These are phyloP conservation scores for Aspergillus brasiliensis DNA, from an alignment of 2,329 filamentous ascomycete genomes.

Conservation along the genomic window DNA sequence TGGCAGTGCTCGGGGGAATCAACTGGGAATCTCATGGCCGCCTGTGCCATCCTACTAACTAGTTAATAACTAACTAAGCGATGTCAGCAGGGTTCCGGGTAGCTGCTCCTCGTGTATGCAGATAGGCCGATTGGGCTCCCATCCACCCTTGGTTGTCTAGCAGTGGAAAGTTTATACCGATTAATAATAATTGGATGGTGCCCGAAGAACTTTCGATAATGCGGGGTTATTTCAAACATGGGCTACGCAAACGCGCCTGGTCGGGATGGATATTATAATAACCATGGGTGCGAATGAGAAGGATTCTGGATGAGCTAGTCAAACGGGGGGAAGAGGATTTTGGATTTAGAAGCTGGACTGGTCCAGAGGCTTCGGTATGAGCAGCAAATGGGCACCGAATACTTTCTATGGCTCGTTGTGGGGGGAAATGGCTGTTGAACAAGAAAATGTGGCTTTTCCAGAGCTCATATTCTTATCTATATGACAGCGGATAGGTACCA, in stretches of 20 bases:
- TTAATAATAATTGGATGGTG: background rate
- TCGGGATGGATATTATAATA: background rate
- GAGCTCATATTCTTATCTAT: background rate
- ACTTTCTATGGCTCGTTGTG: background rate
- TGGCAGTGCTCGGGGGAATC: background rate
- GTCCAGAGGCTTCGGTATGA: background rate
- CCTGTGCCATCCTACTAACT: background rate
- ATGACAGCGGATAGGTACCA: background rate
- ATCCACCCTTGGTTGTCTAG: background rate
- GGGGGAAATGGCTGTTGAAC: background rate
- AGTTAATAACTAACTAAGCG: no score
- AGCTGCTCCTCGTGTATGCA: background rate
- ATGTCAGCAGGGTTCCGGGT: conserved; percentile 1
- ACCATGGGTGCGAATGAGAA: background rate
- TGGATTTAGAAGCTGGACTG: background rate
- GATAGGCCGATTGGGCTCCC: background rate
- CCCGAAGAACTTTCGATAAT: background rate
- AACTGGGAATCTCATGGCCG: background rate
- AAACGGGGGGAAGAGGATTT: background rate
- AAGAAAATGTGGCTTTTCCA: background rate
- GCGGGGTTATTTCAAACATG: background rate
- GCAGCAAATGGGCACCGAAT: background rate
- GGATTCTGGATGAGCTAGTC: background rate
- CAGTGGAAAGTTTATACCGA: background rate
- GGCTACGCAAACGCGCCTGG: background rate